A percentile compares a stretch with the other conserved stretches of the same genome.
These are phyloP conservation scores for Crepidotus variabilis DNA, from an alignment of 768 basidiomycete genomes.

Conservation along the genomic window DNA sequence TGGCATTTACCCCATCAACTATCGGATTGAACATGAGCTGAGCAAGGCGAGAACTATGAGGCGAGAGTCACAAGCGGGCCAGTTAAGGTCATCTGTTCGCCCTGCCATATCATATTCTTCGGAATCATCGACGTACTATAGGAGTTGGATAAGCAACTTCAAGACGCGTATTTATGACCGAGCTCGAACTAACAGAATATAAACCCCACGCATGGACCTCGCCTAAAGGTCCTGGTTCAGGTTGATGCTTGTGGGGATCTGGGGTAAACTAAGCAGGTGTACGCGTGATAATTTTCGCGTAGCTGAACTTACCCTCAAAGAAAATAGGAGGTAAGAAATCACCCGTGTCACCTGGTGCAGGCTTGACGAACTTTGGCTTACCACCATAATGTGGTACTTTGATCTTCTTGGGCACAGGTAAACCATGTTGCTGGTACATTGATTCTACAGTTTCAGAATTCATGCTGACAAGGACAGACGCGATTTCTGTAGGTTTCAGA, in stretches of 20 bases:
- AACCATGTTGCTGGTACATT: not conserved
- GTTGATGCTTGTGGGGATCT: conserved; percentile 19
- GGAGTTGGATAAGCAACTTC: not conserved
- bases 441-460: too few relatives aligned
- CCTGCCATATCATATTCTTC: not conserved
- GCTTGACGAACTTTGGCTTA: conserved; percentile 20
- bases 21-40: not conserved
- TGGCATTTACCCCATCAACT: conserved; percentile 16
- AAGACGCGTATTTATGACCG: not conserved
- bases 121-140: conserved; percentile 2
- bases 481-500: too few relatives aligned
- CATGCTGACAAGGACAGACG: too few relatives aligned
- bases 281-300: not conserved
- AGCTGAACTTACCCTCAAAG: conserved; percentile 19
- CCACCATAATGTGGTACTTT: conserved; percentile 8
- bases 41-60: not conserved
- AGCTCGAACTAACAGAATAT: conserved; percentile 14
- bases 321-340: conserved; percentile 20
- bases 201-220: conserved; percentile 28
- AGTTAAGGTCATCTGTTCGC: conserved; percentile 6
- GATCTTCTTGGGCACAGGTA: not conserved
- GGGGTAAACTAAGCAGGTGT: not conserved
- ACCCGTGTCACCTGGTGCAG: conserved; percentile 20
- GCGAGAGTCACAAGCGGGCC: conserved; percentile 10
- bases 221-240: conserved; percentile 21